phyloP scores from a whole-genome alignment of 768 basidiomycete species.

The Galerina sulciceps region DNA sequence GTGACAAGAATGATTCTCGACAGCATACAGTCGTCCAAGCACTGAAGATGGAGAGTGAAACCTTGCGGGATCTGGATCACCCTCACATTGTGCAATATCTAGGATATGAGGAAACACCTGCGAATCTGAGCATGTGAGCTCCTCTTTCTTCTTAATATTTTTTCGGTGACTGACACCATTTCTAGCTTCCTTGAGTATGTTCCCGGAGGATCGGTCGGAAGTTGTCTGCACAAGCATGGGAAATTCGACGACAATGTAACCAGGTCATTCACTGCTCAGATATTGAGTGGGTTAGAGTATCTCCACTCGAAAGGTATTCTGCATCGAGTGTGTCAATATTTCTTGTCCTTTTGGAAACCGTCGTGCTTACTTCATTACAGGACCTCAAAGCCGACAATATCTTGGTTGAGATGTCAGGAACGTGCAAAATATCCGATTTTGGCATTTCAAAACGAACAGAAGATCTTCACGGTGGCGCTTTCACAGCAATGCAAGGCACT shows the following conservation, averaged over 20 bases:
- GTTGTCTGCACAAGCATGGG: constrained; percentile 88
- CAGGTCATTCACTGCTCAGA: constrained; percentile 91
- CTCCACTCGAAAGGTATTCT: constrained; percentile 91
- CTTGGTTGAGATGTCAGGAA: constrained; percentile 87
- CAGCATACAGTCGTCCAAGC: constrained; percentile 89
- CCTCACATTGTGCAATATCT: constrained; percentile 98
- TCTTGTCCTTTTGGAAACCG: background rate
- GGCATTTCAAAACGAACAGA: constrained; percentile 97
- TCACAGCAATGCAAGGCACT: constrained; percentile 95
- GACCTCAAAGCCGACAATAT: constrained; percentile 99
- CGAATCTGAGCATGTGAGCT: constrained; percentile 89
- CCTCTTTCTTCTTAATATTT: background rate
- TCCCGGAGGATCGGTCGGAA: constrained; percentile 94
- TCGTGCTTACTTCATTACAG: constrained; percentile 39
- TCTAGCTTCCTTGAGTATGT: constrained; percentile 97
- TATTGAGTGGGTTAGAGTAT: constrained; percentile 89
- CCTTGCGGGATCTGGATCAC: constrained; percentile 95
- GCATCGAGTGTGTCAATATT: constrained; percentile 68
- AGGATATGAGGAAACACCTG: constrained; percentile 89
- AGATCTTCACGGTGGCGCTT: constrained; percentile 81
- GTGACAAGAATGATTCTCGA: constrained; percentile 88
- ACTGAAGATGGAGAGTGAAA: constrained; percentile 93
- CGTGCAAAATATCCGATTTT: constrained; percentile 98
- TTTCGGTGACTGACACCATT: background rate
- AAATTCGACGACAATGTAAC: constrained; percentile 92